These are phyloP conservation scores for Nymphaea thermarum DNA, from an alignment of 164 flowering plant genomes.

Conservation along the genomic window DNA sequence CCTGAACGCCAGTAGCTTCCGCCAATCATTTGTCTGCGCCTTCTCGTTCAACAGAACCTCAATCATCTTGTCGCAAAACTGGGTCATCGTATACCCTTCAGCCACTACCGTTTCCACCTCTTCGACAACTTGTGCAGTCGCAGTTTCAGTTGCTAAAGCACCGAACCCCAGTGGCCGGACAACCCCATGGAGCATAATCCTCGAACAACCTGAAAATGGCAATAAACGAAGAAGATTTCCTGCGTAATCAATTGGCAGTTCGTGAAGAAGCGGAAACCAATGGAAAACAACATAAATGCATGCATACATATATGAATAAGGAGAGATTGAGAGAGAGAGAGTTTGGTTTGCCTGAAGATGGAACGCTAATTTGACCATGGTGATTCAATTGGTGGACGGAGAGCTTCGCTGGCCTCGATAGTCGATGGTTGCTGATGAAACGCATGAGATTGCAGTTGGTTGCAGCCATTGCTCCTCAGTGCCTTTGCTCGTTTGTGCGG, in stretches of 20 bases:
- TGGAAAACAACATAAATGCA: too few species aligned
- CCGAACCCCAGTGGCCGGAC: slow-evolving; percentile 6
- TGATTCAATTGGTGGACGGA: too few species aligned
- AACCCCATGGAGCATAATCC: slow-evolving; percentile 4
- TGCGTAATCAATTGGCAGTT: too few species aligned
- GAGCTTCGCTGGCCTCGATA: too few species aligned
- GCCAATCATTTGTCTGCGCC: slow-evolving; percentile 71
- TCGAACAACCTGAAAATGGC: not conserved
- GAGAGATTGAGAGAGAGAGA: too few species aligned
- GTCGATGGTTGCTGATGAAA: not conserved
- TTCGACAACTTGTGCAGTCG: slow-evolving; percentile 29
- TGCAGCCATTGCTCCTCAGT: not conserved
- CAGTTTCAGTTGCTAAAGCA: slow-evolving; percentile 19
- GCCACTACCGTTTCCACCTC: slow-evolving; percentile 53
- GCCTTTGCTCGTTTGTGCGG: not conserved
- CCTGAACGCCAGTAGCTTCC: slow-evolving; percentile 62
- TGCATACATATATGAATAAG: not conserved
- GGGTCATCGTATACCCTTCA: slow-evolving; percentile 64
- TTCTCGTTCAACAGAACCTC: slow-evolving; percentile 78
- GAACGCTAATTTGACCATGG: too few species aligned
- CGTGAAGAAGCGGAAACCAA: too few species aligned
- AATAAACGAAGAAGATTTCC: not conserved
- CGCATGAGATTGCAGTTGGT: not conserved
- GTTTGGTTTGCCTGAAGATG: too few species aligned
- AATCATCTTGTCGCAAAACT: slow-evolving; percentile 82